phyloP scores from a whole-genome alignment of 495 filamentous ascomycete genomes.

The Venustampulla echinocandica region DNA sequence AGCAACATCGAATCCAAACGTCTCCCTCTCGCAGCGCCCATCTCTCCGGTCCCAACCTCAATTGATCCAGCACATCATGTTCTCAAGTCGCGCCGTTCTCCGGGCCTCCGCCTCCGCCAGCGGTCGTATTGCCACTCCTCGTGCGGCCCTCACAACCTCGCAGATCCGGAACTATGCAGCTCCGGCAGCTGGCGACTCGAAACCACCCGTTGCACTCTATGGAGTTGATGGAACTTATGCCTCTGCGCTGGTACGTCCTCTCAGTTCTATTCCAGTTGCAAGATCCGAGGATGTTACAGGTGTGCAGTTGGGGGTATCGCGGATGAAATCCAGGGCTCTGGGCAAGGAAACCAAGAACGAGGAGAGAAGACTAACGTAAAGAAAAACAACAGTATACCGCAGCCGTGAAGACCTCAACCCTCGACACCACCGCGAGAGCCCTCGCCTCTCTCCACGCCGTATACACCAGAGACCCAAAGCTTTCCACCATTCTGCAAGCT shows the following conservation, averaged over 20 bases:
- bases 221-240: slow-evolving; percentile 98
- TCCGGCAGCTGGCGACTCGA: slow-evolving; percentile 53
- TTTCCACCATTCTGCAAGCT: slow-evolving; percentile 62
- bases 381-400: slow-evolving; percentile 71
- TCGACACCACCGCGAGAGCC: slow-evolving; percentile 73
- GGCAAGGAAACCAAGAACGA: not conserved
- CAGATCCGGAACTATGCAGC: slow-evolving; percentile 52
- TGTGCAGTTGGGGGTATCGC: not conserved
- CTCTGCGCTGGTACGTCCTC: slow-evolving; percentile 79
- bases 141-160: slow-evolving; percentile 14
- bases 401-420: slow-evolving; percentile 71
- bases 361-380: slow-evolving; percentile 7
- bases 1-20: slow-evolving; percentile 12
- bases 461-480: slow-evolving; percentile 73
- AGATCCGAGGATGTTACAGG: no score
- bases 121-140: slow-evolving; percentile 21
- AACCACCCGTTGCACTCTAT: slow-evolving; percentile 83
- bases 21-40: slow-evolving; percentile 23
- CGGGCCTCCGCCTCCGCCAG: slow-evolving; percentile 50
- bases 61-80: slow-evolving; percentile 40
- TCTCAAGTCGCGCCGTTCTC: slow-evolving; percentile 52
- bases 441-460: slow-evolving; percentile 60
- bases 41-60: slow-evolving; percentile 19
- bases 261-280: no score
- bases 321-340: not conserved